These are phyloP conservation scores for Naganishia vishniacii DNA, from an alignment of 768 basidiomycete genomes.

Conservation along the genomic window DNA sequence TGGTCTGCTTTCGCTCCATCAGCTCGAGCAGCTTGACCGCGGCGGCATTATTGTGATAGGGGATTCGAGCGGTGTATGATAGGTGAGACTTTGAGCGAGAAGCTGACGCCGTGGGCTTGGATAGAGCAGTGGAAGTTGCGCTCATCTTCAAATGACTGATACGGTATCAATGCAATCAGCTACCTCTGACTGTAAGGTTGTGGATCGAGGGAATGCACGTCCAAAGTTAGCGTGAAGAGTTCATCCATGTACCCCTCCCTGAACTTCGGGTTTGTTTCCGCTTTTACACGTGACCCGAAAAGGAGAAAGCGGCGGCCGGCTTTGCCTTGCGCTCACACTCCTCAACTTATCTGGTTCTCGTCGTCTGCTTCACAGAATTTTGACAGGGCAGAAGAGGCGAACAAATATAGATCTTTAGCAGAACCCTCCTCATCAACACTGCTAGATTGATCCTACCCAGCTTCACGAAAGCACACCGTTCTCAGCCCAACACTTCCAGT, in stretches of 20 bases:
- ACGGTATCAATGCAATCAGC: no score
- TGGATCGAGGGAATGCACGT: no score
- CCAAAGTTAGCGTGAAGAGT: no score
- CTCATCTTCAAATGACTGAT: no score
- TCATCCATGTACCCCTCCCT: no score
- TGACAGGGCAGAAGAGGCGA: no score
- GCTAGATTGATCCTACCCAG: background rate
- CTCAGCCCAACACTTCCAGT: no score
- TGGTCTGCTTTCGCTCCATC: constrained; percentile 79
- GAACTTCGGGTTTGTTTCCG: constrained; percentile 18
- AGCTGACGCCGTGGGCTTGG: background rate
- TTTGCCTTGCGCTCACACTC: constrained; percentile 2
- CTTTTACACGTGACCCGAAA: constrained; percentile 7
- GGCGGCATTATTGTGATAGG: constrained; percentile 59
- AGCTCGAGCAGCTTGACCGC: constrained; percentile 71
- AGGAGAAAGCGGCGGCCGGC: background rate
- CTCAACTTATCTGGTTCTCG: constrained; percentile 3
- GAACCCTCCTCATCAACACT: background rate
- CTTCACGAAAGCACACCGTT: background rate
- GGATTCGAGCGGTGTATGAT: constrained; percentile 39
- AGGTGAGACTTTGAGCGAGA: constrained; percentile 27
- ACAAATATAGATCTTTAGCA: no score
- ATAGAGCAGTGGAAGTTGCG: background rate
- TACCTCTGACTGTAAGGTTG: no score
- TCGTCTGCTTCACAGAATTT: background rate